A percentile compares a stretch with the other conserved stretches of the same genome.
These are phyloP conservation scores for Blastobotrys robertii DNA, from an alignment of 805 yeast species.

Conservation along the genomic window DNA sequence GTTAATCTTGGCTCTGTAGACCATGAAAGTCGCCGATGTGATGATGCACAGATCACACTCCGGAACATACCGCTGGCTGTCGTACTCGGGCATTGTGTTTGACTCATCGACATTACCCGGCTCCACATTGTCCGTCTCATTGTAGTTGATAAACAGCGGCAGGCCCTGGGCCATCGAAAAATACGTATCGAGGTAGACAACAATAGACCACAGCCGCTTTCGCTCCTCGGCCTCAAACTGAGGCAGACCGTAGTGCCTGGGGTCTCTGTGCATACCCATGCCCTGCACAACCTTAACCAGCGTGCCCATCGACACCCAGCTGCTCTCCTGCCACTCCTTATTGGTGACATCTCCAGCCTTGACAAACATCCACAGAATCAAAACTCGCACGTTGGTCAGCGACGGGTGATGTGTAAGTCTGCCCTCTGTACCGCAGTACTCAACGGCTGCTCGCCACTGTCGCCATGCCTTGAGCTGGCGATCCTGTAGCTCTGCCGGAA, in stretches of 20 bases:
- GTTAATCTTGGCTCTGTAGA: slow-evolving; percentile 11
- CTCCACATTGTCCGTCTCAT: slow-evolving; percentile 21
- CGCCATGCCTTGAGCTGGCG: slow-evolving; percentile 16
- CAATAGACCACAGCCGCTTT: slow-evolving; percentile 21
- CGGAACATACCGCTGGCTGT: slow-evolving; percentile 10
- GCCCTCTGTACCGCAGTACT: slow-evolving; percentile 22
- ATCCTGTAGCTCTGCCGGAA: slow-evolving; percentile 15
- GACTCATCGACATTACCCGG: slow-evolving; percentile 20
- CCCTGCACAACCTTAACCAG: slow-evolving; percentile 24
- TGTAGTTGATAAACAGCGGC: slow-evolving; percentile 20
- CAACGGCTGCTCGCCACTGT: slow-evolving; percentile 23
- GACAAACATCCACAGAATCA: slow-evolving; percentile 23
- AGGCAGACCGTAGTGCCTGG: slow-evolving; percentile 24
- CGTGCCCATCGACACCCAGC: slow-evolving; percentile 24
- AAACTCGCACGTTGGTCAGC: slow-evolving; percentile 20
- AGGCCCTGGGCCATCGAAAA: slow-evolving; percentile 24
- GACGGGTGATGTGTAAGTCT: slow-evolving; percentile 23
- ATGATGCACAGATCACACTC: slow-evolving; percentile 8
- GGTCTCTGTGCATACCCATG: slow-evolving; percentile 29
- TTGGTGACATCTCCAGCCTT: slow-evolving; percentile 14
- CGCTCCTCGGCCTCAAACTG: slow-evolving; percentile 24
- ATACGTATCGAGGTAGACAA: slow-evolving; percentile 18
- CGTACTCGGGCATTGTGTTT: slow-evolving; percentile 16
- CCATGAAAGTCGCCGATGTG: slow-evolving; percentile 19
- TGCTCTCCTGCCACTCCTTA: slow-evolving; percentile 18